Conservation (phyloP, 306 rosid genomes). For the Spatholobus suberectus region DNA sequence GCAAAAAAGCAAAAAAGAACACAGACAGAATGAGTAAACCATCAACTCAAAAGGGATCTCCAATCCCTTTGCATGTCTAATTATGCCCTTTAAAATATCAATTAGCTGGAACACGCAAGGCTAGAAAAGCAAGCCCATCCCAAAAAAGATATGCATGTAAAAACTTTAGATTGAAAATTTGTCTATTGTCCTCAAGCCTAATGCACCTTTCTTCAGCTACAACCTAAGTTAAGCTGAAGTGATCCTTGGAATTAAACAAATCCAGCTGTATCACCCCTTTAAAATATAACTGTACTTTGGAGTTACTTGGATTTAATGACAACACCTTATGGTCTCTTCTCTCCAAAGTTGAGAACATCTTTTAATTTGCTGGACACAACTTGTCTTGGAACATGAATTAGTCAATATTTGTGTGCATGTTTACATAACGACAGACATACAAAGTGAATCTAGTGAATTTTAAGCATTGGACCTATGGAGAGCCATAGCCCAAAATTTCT, state of each 20-base stretch:
- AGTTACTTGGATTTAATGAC: background rate
- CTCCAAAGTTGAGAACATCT: background rate
- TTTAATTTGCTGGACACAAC: background rate
- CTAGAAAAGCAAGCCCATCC: background rate
- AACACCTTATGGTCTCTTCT: background rate
- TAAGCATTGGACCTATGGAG: background rate
- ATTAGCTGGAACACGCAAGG: background rate
- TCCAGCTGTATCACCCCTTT: background rate
- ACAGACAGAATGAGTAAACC: background rate
- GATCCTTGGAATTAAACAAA: background rate
- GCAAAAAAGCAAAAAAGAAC: background rate
- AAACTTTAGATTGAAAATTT: background rate
- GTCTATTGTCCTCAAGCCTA: background rate
- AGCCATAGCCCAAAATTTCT: constrained; percentile 10
- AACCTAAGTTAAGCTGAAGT: constrained; percentile 12
- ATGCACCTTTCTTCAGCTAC: constrained; percentile 19
- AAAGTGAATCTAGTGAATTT: background rate
- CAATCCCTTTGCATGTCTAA: background rate
- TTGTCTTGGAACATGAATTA: background rate
- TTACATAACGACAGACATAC: background rate
- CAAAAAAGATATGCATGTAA: background rate
- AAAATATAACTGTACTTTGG: background rate
- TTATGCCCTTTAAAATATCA: background rate
- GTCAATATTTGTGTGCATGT: background rate
- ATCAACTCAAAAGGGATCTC: background rate